phyloP scores from a whole-genome alignment of 306 rosid genomes.

The Corylus heterophylla region DNA sequence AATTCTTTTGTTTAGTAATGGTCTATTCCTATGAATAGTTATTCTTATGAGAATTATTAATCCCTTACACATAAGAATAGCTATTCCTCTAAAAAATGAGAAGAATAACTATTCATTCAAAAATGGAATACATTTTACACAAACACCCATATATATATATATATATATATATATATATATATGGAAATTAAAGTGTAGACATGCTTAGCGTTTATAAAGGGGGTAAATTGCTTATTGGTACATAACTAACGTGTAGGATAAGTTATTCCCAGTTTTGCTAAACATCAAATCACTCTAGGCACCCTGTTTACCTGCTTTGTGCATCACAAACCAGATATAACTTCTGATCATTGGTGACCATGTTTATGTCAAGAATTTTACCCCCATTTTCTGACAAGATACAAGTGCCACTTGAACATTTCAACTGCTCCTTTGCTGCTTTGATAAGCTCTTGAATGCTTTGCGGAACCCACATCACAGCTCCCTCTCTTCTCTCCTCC shows the following conservation, averaged over 20 bases:
- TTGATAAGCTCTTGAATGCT: conserved; percentile 41
- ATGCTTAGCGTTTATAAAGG: too few relatives aligned
- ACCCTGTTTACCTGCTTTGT: neutral
- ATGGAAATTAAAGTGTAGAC: too few relatives aligned
- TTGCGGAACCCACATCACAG: conserved; percentile 41
- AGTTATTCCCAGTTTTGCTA: neutral
- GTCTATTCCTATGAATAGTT: too few relatives aligned
- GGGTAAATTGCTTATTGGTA: neutral
- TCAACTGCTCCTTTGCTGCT: conserved; percentile 28
- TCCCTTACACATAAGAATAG: too few relatives aligned
- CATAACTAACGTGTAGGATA: neutral
- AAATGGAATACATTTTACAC: too few relatives aligned
- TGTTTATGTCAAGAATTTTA: conserved; percentile 34
- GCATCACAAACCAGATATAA: conserved; percentile 33
- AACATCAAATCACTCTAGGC: neutral
- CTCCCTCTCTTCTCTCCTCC: conserved; percentile 31
- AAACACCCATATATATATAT: too few relatives aligned
- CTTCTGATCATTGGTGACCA: conserved; percentile 38
- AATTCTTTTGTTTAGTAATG: too few relatives aligned
- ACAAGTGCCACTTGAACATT: conserved; percentile 7
- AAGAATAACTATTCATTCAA: too few relatives aligned
- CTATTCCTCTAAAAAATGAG: too few relatives aligned
- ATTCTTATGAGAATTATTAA: too few relatives aligned
- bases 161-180: too few relatives aligned
- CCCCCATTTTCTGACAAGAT: conserved; percentile 45